Evolutionary conservation across 2,329 filamentous ascomycete species (phyloP), one percentile per base, ranked within the genome.

Genomic region (Colletotrichum somersetense): DNA sequence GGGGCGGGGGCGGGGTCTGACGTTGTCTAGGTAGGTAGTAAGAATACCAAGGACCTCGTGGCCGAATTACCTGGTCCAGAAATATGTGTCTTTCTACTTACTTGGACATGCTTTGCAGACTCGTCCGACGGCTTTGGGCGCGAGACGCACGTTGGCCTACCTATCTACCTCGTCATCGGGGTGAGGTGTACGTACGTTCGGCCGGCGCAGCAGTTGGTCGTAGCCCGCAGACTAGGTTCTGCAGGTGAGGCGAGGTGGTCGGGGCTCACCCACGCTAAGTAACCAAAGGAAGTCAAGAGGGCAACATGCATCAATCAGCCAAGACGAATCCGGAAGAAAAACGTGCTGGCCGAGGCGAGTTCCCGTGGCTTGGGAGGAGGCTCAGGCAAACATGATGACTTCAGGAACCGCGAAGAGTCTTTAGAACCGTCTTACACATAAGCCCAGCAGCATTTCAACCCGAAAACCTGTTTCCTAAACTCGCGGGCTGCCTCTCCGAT

Each of bases 1-100:
- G 67, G 67, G 67, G 63, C 48, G 67, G 67, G 63, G 56, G 56
- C 33, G 16, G 59, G 20, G 38, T 46, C 56, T 55, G 67, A 61
- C 63, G 48, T 71, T 63, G 63, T 71, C 33, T 35, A 23, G 30
- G 26, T 26, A 26, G 26, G 35, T n/a, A 18, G 30, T 50, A 40
- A 40, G 38, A 14, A 46, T 18, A n/a, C 20, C n/a, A n/a, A 2
- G 46, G n/a, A 26, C 5, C 33, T 23, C 2, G 38, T 63, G 30
- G 61, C 23, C 23, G 20, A 38, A 38, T 44, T 61, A 44, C 48
- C 42, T 57, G 11, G 18, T 35, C 33, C n/a, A 11, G n/a, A 8
- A 30, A 14, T 16, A 5, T 6, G 12, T 16, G 6, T 52, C 20
- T 7, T 11, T 42, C 18, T 10, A 30, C 7, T 18, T 2, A 52